Percentiles rank a stretch among this genome's conserved stretches.
These are phyloP conservation scores for Raphanus raphanistrum DNA, from an alignment of 345 rosid genomes.

Conservation along the genomic window DNA sequence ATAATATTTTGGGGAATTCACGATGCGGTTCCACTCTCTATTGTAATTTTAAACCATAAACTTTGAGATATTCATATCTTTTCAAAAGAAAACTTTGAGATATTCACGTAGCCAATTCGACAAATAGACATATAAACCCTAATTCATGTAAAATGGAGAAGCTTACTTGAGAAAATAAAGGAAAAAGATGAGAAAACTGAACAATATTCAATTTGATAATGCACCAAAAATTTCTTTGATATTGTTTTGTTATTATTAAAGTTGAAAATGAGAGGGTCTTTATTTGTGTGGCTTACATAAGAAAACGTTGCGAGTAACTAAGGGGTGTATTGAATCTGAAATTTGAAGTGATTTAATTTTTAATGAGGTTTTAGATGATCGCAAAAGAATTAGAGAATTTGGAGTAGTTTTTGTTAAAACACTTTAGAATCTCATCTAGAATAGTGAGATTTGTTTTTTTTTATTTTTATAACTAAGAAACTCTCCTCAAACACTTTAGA, in stretches of 20 bases:
- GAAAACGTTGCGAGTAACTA: background rate
- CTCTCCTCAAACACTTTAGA: no score
- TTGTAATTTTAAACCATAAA: background rate
- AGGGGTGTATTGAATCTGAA: no score
- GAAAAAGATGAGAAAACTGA: background rate
- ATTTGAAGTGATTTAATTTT: no score
- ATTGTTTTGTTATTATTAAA: background rate
- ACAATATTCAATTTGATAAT: background rate
- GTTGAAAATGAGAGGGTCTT: slow-evolving; percentile 11
- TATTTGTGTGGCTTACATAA: slow-evolving; percentile 13
- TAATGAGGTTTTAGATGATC: no score
- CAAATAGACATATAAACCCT: background rate
- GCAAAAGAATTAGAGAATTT: no score
- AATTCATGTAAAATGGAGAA: background rate
- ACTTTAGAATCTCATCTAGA: no score
- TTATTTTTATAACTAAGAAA: no score
- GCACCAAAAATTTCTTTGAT: background rate
- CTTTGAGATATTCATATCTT: background rate
- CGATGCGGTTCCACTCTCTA: background rate
- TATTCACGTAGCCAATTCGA: background rate
- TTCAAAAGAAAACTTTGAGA: background rate
- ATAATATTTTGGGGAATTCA: background rate
- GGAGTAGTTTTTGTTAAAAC: no score
- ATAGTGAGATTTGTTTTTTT: no score
- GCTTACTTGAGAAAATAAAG: background rate